Evolutionary conservation across 306 rosid species (phyloP).

Genomic region (Comarum palustre): DNA sequence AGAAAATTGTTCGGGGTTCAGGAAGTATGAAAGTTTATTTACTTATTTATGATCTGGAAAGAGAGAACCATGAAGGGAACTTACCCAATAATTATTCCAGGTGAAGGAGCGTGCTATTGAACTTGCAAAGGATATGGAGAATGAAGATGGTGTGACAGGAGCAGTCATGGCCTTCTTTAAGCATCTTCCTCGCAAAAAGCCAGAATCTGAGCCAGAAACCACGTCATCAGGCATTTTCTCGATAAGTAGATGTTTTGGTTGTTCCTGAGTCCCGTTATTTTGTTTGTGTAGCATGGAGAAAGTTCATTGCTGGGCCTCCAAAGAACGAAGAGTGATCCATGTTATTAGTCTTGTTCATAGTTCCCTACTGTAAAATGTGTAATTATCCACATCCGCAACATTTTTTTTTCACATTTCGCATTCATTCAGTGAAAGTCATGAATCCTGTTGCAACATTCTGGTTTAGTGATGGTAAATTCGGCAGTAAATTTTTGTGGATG

Average conservation of each 20-base stretch:
- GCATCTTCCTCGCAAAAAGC: constrained; percentile 63
- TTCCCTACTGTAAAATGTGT: constrained; percentile 25
- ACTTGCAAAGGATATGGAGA: constrained; percentile 86
- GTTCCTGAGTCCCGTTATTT: constrained; percentile 46
- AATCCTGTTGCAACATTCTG: not conserved
- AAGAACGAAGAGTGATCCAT: not conserved
- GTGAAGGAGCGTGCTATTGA: constrained; percentile 74
- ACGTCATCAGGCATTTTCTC: constrained; percentile 52
- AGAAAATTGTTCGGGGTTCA: constrained; percentile 6
- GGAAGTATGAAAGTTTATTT: not conserved
- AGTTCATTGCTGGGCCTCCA: not conserved
- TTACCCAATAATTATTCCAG: constrained; percentile 38
- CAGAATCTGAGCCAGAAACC: constrained; percentile 45
- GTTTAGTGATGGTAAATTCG: not conserved
- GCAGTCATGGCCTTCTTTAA: constrained; percentile 97
- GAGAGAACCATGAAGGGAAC: constrained; percentile 3
- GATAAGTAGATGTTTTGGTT: constrained; percentile 69
- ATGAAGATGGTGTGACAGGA: constrained; percentile 92
- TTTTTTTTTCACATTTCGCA: constrained; percentile 21
- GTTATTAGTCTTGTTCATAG: constrained; percentile 15
- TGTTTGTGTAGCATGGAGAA: constrained; percentile 9
- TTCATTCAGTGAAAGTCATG: constrained; percentile 17
- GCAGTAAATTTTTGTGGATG: not conserved
- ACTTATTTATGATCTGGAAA: constrained; percentile 4
- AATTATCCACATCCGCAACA: constrained; percentile 6